These are phyloP conservation scores for Escovopsis weberi DNA, from an alignment of 2,329 filamentous ascomycete species.

Conservation along the genomic window DNA sequence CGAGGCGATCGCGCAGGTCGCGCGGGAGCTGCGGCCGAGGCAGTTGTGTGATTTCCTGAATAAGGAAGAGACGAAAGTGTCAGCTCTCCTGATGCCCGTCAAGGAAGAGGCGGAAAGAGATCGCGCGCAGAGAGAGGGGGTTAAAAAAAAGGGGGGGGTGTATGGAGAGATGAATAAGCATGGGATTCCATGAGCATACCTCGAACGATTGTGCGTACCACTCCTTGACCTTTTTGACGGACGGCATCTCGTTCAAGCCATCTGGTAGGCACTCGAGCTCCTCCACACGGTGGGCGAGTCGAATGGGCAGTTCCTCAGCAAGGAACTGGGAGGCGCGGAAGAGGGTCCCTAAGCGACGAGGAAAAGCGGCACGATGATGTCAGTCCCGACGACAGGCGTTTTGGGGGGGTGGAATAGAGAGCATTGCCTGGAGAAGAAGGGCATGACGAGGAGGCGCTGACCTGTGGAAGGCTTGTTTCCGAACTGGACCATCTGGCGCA, in stretches of 20 bases:
- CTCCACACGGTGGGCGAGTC: slow-evolving; percentile 88
- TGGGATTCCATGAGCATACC: slow-evolving; percentile 36
- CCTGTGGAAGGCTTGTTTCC: slow-evolving; percentile 85
- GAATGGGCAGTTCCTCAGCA: slow-evolving; percentile 93
- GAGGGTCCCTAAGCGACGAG: slow-evolving; percentile 53
- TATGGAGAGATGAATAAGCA: slow-evolving; percentile 2
- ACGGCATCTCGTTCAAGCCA: slow-evolving; percentile 95
- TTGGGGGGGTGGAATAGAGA: too few species aligned
- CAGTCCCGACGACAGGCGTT: background rate
- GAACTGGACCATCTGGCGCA: slow-evolving; percentile 99
- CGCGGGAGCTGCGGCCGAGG: slow-evolving; percentile 60
- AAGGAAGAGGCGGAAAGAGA: background rate
- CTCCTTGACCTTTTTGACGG: slow-evolving; percentile 84
- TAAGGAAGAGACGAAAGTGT: background rate
- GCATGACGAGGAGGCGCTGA: slow-evolving; percentile 20
- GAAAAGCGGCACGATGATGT: slow-evolving; percentile 2
- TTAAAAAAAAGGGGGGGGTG: background rate
- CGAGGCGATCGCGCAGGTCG: slow-evolving; percentile 66
- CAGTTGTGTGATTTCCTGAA: slow-evolving; percentile 78
- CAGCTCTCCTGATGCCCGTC: background rate
- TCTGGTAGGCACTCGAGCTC: slow-evolving; percentile 86
- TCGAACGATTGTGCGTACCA: slow-evolving; percentile 99
- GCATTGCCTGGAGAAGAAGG: slow-evolving; percentile 2
- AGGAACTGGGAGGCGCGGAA: slow-evolving; percentile 98
- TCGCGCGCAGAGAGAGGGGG: background rate